A percentile compares a stretch with the other conserved stretches of the same genome.
These are phyloP conservation scores for Fusarium ambrosium DNA, from an alignment of 2,329 filamentous ascomycete species.

Conservation along the genomic window DNA sequence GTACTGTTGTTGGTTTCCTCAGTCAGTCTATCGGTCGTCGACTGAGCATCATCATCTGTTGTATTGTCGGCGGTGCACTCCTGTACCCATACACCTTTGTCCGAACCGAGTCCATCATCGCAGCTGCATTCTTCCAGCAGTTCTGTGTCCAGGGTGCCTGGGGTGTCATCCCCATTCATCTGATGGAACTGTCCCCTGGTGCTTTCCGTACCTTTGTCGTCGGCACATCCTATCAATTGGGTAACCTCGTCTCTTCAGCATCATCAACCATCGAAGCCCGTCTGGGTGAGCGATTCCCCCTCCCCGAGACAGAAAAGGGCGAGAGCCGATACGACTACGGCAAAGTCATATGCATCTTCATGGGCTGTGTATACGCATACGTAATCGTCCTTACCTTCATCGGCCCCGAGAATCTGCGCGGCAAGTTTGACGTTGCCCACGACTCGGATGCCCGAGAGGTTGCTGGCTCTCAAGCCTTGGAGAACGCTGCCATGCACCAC, in stretches of 20 bases:
- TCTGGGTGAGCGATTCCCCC: constrained; percentile 80
- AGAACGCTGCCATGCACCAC: constrained; percentile 16
- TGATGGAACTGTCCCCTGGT: constrained; percentile 82
- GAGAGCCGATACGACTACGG: constrained; percentile 78
- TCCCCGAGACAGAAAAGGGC: constrained; percentile 67
- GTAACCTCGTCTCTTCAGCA: constrained; percentile 78
- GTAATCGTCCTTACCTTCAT: constrained; percentile 73
- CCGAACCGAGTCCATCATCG: constrained; percentile 73
- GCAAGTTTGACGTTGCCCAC: constrained; percentile 64
- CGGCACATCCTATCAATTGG: constrained; percentile 81
- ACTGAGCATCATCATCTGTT: constrained; percentile 76
- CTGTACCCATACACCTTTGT: constrained; percentile 88
- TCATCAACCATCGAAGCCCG: constrained; percentile 82
- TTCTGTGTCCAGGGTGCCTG: constrained; percentile 84
- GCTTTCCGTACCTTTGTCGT: constrained; percentile 81
- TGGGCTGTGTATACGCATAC: constrained; percentile 82
- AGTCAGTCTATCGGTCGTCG: constrained; percentile 79
- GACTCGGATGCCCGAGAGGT: constrained; percentile 64
- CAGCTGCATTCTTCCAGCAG: constrained; percentile 86
- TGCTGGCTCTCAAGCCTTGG: constrained; percentile 56
- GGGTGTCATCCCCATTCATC: constrained; percentile 82
- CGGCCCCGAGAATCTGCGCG: constrained; percentile 68
- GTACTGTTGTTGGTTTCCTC: constrained; percentile 74
- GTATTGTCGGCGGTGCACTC: constrained; percentile 77
- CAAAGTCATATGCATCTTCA: constrained; percentile 90